Percentiles rank a stretch among this genome's conserved stretches.
phyloP scores from a whole-genome alignment of 2,329 filamentous ascomycete genomes.

The Fonsecaea pugnacius region DNA sequence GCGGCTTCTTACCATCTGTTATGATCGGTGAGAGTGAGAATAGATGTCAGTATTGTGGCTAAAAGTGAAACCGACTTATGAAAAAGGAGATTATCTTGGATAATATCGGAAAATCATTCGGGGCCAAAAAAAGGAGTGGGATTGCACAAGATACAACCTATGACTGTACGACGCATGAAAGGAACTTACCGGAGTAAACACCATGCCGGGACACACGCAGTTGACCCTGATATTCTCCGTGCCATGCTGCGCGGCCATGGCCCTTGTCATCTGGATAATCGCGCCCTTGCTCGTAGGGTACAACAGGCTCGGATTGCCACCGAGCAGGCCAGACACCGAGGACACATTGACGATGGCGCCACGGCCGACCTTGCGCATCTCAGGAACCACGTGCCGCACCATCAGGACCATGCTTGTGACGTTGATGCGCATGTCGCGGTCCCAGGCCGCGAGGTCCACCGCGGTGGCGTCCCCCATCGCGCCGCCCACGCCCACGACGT shows the following conservation, averaged over 20 bases:
- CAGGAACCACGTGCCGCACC: slow-evolving; percentile 41
- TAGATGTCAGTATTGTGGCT: not conserved
- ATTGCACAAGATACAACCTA: not conserved
- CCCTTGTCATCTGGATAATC: slow-evolving; percentile 57
- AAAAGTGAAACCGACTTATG: not conserved
- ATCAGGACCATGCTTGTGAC: slow-evolving; percentile 47
- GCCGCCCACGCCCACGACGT: slow-evolving; percentile 44
- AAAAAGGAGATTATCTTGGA: not conserved
- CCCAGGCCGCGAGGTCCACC: slow-evolving; percentile 41
- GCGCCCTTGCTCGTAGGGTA: slow-evolving; percentile 45
- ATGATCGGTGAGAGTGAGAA: slow-evolving; percentile 34
- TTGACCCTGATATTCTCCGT: slow-evolving; percentile 55
- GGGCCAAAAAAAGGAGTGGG: not conserved
- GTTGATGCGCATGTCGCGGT: slow-evolving; percentile 43
- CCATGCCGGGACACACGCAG: slow-evolving; percentile 53
- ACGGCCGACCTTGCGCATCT: slow-evolving; percentile 42
- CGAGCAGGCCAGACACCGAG: slow-evolving; percentile 42
- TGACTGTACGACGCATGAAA: not conserved
- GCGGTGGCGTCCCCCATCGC: slow-evolving; percentile 41
- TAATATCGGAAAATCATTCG: slow-evolving; percentile 23
- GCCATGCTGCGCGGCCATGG: slow-evolving; percentile 58
- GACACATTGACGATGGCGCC: slow-evolving; percentile 47
- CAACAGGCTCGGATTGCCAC: slow-evolving; percentile 40
- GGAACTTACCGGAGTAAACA: slow-evolving; percentile 24
- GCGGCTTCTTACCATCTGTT: slow-evolving; percentile 25